phyloP scores from a whole-genome alignment of 2,329 filamentous ascomycete genomes.

The Zalaria sp. region DNA sequence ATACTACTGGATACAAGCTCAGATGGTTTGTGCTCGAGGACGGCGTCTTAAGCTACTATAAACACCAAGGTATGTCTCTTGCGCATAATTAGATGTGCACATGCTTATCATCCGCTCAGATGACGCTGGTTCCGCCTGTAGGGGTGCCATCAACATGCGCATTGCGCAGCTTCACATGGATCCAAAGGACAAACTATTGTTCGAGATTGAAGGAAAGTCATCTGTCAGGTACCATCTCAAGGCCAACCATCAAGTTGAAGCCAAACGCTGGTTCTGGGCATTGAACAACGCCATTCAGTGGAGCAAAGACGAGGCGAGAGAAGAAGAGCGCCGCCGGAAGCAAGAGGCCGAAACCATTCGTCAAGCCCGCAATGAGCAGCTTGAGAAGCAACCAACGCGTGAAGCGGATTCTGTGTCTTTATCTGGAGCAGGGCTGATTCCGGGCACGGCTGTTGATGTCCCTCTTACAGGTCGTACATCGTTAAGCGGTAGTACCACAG shows the following conservation, averaged over 20 bases:
- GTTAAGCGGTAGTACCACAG: constrained; percentile 30
- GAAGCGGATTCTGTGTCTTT: constrained; percentile 11
- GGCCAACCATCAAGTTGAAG: constrained; percentile 94
- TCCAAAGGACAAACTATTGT: constrained; percentile 89
- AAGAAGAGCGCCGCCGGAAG: constrained; percentile 66
- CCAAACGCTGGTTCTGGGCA: constrained; percentile 98
- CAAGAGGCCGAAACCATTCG: constrained; percentile 61
- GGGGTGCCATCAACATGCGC: constrained; percentile 96
- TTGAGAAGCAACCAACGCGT: constrained; percentile 29
- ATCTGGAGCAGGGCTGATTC: constrained; percentile 13
- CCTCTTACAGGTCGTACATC: constrained; percentile 27
- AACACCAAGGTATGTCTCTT: constrained; percentile 52
- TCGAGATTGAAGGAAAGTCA: constrained; percentile 95
- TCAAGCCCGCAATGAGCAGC: constrained; percentile 67
- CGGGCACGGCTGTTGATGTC: constrained; percentile 33
- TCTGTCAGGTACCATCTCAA: constrained; percentile 98
- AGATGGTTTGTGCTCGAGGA: constrained; percentile 98
- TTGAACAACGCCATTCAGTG: constrained; percentile 98
- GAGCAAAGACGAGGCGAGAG: constrained; percentile 91
- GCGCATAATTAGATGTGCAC: constrained; percentile 17
- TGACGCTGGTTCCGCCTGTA: constrained; percentile 87
- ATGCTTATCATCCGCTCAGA: constrained; percentile 34
- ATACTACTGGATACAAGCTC: constrained; percentile 90
- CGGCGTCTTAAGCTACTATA: constrained; percentile 95
- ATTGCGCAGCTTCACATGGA: constrained; percentile 95